These are phyloP conservation scores for Asterionellopsis glacialis DNA, from an alignment of 108 stramenopile genomes.

Conservation along the genomic window DNA sequence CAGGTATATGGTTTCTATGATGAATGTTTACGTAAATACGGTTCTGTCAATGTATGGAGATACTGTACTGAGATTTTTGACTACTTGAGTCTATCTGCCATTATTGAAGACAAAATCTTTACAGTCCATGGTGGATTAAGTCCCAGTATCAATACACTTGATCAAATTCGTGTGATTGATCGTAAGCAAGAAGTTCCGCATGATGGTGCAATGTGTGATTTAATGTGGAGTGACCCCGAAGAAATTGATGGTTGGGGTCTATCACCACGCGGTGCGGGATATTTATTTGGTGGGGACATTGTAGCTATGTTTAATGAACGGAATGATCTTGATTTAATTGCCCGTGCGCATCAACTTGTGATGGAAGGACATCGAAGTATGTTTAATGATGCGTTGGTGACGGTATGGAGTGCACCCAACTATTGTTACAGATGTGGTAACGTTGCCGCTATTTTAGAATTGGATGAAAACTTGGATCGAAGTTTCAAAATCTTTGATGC, in stretches of 20 bases:
- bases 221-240: constrained; percentile 84
- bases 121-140: constrained; percentile 90
- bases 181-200: constrained; percentile 87
- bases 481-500: constrained; percentile 95
- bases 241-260: constrained; percentile 61
- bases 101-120: constrained; percentile 84
- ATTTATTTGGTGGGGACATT: constrained; percentile 94
- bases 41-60: constrained; percentile 78
- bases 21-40: constrained; percentile 88
- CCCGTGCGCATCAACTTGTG: constrained; percentile 95
- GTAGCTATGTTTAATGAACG: constrained; percentile 91
- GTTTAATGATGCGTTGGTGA: constrained; percentile 86
- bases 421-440: constrained; percentile 98
- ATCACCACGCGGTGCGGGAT: constrained; percentile 86
- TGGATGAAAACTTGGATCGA: constrained; percentile 63
- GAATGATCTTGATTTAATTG: constrained; percentile 87
- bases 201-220: constrained; percentile 91
- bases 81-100: constrained; percentile 75
- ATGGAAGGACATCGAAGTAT: constrained; percentile 92
- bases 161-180: constrained; percentile 85
- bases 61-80: constrained; percentile 89
- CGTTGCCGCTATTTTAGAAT: constrained; percentile 95
- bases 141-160: constrained; percentile 82
- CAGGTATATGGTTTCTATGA: constrained; percentile 95
- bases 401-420: constrained; percentile 96